Base-by-base conservation (phyloP, 352 stramenopile genomes). In the Pythium aquatile region DNA sequence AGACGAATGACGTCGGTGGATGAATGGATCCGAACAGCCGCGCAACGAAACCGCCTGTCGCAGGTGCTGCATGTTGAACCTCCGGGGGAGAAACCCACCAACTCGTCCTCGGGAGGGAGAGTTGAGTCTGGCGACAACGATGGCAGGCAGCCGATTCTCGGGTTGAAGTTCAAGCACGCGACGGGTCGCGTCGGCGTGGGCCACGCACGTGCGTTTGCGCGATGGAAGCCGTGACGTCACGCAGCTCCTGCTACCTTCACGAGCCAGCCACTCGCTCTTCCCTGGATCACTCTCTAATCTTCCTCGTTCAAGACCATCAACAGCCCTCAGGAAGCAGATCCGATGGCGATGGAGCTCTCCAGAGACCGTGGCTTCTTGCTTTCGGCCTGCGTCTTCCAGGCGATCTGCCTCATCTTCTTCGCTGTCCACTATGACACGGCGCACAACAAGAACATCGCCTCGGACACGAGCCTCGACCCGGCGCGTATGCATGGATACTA, bases 401-500 rank as follows among this genome's bases (percentile, higher is more conserved):
- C 68, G 49, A 51, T 85, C 30, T 85, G 72, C 26, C 69, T 87
- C 30, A 51, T 85, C 28, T 72, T 77, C 56, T 87, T 77, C 33
- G 72, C 55, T 30, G 66, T 73, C 3, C 77, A 83, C 51, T 87
- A 85, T 32, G 74, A 83, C 35, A 79, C 76, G 26, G 62, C 61
- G 47, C 72, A 81, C 46, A 58, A 61, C 54, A 77, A 75, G 56
- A 66, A 68, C 28, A 62, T 53, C 11, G 35, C n/a, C 3, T 20
- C 49, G 13, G 16, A 20, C 29, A 56, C 52, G 29, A 33, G 33
- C 28, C 8, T 28, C 44, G 28, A 66, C n/a, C 42, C 61, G 3
- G 14, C 56, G 20, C 67, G 57, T 0, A 37, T 73, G 8, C 55
- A 58, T 13, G 46, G 33, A 24, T 30, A 63, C 52, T 86, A 88